These are phyloP conservation scores for Thermochaetoides thermophila DNA, from an alignment of 495 filamentous ascomycete species.

Conservation along the genomic window DNA sequence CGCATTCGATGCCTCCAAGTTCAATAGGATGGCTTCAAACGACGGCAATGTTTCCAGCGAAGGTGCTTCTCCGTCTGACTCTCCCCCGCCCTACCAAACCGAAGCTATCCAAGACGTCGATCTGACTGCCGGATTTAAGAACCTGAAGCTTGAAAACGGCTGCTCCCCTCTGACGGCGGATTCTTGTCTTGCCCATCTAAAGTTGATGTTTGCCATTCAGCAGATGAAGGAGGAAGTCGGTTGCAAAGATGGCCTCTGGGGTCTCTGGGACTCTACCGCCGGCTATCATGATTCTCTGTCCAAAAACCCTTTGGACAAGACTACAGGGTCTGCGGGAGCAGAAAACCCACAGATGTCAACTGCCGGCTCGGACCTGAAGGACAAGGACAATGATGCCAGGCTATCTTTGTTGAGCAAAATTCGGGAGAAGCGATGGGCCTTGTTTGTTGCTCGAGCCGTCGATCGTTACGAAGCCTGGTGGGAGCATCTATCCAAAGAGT, in stretches of 20 bases:
- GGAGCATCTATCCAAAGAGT: conserved; percentile 13
- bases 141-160: too few species aligned
- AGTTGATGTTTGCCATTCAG: neutral
- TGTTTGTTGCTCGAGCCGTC: conserved; percentile 60
- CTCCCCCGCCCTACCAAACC: too few species aligned
- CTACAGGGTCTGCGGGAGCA: too few species aligned
- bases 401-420: conserved; percentile 30
- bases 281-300: conserved; percentile 11
- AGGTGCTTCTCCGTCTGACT: too few species aligned
- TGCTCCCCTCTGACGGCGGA: too few species aligned
- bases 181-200: neutral
- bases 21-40: too few species aligned
- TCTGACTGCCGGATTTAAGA: too few species aligned
- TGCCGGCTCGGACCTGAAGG: conserved; percentile 9
- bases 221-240: neutral
- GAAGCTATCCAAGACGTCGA: too few species aligned
- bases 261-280: conserved; percentile 39
- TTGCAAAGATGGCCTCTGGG: conserved; percentile 23
- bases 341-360: too few species aligned
- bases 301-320: conserved; percentile 6
- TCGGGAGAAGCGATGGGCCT: conserved; percentile 65
- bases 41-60: too few species aligned
- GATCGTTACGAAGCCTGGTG: conserved; percentile 67
- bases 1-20: too few species aligned
- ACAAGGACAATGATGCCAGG: conserved; percentile 1